phyloP scores from a whole-genome alignment of 768 basidiomycete genomes.

The Amanita pseudoporphyria region DNA sequence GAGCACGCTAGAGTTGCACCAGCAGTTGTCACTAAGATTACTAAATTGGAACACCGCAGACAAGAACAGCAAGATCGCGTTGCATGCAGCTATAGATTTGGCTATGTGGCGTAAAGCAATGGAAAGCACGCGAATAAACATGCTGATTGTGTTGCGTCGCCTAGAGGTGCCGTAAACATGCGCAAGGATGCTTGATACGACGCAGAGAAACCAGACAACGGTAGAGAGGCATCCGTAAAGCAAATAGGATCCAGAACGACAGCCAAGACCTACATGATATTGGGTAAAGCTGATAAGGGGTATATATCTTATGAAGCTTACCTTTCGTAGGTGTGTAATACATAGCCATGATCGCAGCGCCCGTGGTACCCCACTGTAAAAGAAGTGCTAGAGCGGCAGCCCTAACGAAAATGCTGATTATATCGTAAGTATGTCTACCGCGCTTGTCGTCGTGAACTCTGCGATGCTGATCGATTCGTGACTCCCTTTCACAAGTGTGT shows the following conservation, averaged over 20 bases:
- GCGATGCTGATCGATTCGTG: too few species aligned
- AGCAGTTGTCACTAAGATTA: constrained; percentile 18
- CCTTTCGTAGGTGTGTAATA: constrained; percentile 16
- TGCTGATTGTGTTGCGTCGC: neutral
- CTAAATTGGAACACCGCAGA: constrained; percentile 18
- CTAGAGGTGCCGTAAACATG: constrained; percentile 13
- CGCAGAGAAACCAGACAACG: constrained; percentile 15
- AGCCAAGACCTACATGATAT: neutral
- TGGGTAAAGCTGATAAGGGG: neutral
- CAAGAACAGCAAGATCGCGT: constrained; percentile 18
- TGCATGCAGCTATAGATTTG: constrained; percentile 15
- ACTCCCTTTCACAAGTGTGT: too few species aligned
- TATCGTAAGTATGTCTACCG: neutral
- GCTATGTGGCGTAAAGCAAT: constrained; percentile 14
- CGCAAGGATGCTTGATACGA: constrained; percentile 16
- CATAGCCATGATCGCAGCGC: constrained; percentile 15
- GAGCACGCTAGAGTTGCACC: constrained; percentile 18
- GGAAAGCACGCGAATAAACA: constrained; percentile 1
- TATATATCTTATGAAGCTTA: neutral
- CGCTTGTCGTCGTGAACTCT: neutral
- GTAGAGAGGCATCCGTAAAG: constrained; percentile 16
- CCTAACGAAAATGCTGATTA: constrained; percentile 9
- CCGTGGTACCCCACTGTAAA: constrained; percentile 19
- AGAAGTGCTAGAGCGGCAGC: constrained; percentile 12
- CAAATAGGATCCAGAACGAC: constrained; percentile 1